phyloP scores from a whole-genome alignment of 2,329 filamentous ascomycete species.

The Fusarium sp. region DNA sequence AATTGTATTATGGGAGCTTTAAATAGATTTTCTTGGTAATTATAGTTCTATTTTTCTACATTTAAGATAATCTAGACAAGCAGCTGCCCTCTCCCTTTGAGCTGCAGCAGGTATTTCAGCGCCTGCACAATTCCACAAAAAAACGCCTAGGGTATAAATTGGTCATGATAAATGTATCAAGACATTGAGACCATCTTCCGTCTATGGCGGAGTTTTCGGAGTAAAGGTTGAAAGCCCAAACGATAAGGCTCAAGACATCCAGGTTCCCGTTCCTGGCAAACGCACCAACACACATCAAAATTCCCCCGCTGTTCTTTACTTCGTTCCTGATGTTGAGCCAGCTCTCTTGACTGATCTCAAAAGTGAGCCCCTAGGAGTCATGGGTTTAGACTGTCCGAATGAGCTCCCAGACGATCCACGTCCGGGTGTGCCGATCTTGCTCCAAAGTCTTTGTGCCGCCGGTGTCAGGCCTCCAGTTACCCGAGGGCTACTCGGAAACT shows the following conservation, averaged over 20 bases:
- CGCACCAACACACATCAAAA: background rate
- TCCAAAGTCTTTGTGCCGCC: constrained; percentile 79
- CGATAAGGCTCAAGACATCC: background rate
- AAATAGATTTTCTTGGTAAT: background rate
- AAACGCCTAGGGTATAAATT: constrained; percentile 1
- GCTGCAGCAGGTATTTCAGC: background rate
- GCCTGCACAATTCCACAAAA: constrained; percentile 10
- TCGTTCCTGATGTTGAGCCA: constrained; percentile 41
- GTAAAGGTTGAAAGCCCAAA: background rate
- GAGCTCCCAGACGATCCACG: constrained; percentile 52
- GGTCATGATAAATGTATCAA: background rate
- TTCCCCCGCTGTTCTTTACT: background rate
- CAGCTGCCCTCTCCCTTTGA: background rate
- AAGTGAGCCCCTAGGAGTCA: constrained; percentile 58
- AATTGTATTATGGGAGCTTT: background rate
- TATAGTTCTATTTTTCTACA: background rate
- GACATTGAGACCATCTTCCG: background rate
- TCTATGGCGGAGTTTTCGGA: background rate
- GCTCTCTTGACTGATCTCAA: constrained; percentile 54
- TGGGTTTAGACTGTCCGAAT: constrained; percentile 57
- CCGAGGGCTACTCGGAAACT: constrained; percentile 77
- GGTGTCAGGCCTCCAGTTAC: constrained; percentile 75
- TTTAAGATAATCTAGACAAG: background rate
- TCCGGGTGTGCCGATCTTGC: constrained; percentile 68
- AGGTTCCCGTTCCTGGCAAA: too few species aligned